A percentile compares a stretch with the other conserved stretches of the same genome.
Evolutionary conservation across 2,329 filamentous ascomycete genomes (phyloP).

Genomic region (Xylariomycetidae sp.): DNA sequence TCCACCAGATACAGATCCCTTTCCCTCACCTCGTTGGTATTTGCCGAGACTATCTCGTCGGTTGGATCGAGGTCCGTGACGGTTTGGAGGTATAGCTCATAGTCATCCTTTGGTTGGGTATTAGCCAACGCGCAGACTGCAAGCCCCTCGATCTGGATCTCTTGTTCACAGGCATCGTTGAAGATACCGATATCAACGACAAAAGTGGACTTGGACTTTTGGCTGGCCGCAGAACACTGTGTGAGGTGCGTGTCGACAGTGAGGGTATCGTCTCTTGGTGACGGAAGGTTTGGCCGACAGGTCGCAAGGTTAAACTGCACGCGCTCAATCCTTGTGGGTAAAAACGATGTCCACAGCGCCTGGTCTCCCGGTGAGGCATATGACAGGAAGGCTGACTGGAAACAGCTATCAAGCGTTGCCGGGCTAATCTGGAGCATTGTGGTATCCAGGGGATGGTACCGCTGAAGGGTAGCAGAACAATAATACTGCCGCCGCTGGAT

Average conservation of each 20-base stretch:
- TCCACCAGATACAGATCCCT: constrained; percentile 25
- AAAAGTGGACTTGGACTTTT: constrained; percentile 24
- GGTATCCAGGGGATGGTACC: constrained; percentile 30
- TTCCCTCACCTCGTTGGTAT: background rate
- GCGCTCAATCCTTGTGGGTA: constrained; percentile 29
- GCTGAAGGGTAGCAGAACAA: constrained; percentile 25
- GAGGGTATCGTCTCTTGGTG: constrained; percentile 18
- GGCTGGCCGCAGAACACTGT: constrained; percentile 6
- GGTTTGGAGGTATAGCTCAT: constrained; percentile 25
- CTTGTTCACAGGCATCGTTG: constrained; percentile 20
- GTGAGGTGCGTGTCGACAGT: constrained; percentile 27
- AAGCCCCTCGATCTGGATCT: constrained; percentile 25
- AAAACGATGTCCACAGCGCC: constrained; percentile 37
- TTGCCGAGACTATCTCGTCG: constrained; percentile 26
- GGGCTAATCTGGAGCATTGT: constrained; percentile 32
- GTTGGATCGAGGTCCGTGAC: constrained; percentile 35
- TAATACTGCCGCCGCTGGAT: constrained; percentile 31
- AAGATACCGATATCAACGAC: constrained; percentile 20
- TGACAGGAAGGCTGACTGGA: constrained; percentile 36
- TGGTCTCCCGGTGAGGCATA: constrained; percentile 34
- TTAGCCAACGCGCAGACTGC: constrained; percentile 21
- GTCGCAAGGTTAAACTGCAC: constrained; percentile 32
- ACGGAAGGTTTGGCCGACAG: constrained; percentile 10
- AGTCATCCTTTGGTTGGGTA: constrained; percentile 22
- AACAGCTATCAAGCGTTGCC: constrained; percentile 34